phyloP scores from a whole-genome alignment of 495 filamentous ascomycete species.

The Aspergillus funiculosus region DNA sequence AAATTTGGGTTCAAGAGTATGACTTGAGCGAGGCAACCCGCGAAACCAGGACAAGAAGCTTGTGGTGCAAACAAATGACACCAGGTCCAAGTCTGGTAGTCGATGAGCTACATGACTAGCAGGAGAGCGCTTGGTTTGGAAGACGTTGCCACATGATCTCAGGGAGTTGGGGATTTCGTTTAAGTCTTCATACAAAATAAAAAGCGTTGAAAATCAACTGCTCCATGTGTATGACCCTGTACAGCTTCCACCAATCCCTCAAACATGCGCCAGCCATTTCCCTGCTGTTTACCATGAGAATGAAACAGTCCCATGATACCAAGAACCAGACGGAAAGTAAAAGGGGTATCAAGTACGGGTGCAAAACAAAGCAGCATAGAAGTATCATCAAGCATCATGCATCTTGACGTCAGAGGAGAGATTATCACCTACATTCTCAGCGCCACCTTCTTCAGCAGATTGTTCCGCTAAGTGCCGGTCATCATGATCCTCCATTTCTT shows the following conservation, averaged over 20 bases:
- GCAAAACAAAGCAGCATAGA: constrained; percentile 10
- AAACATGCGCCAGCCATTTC: constrained; percentile 17
- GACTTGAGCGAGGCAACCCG: too few species aligned
- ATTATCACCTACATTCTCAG: constrained; percentile 63
- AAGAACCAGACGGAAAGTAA: background rate
- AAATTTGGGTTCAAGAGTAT: too few species aligned
- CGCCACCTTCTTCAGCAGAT: constrained; percentile 38
- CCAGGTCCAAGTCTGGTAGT: constrained; percentile 6
- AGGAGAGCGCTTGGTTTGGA: constrained; percentile 4
- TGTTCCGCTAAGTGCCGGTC: constrained; percentile 43
- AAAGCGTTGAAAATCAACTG: constrained; percentile 17
- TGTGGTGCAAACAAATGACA: constrained; percentile 6
- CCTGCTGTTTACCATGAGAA: constrained; percentile 1
- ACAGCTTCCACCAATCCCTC: constrained; percentile 15
- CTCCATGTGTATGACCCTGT: constrained; percentile 17
- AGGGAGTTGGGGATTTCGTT: constrained; percentile 15
- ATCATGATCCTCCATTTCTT: constrained; percentile 85
- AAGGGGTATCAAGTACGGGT: constrained; percentile 10
- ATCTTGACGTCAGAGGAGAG: constrained; percentile 53
- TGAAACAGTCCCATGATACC: background rate
- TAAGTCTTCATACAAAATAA: constrained; percentile 19
- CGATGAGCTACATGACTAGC: constrained; percentile 18
- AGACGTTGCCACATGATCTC: constrained; percentile 14
- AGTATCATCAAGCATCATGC: constrained; percentile 38
- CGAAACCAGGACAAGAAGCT: constrained; percentile 1